These are phyloP conservation scores for Irpex rosettiformis DNA, from an alignment of 1,284 basidiomycete species.

Conservation along the genomic window DNA sequence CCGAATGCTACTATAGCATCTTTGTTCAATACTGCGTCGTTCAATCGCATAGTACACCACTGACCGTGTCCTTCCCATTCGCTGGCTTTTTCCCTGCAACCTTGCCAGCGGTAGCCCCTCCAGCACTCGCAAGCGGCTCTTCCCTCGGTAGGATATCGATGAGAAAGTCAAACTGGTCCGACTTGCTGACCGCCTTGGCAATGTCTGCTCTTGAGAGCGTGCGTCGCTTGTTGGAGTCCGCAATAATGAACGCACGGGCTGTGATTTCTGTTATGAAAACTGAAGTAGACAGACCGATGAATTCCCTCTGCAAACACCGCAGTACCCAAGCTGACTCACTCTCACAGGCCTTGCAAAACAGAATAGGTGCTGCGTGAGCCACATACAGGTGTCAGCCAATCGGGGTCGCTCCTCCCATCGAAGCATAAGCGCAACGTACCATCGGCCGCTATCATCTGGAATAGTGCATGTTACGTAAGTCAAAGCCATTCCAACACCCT, in stretches of 20 bases:
- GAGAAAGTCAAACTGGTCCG: conserved; percentile 91
- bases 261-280: conserved; percentile 96
- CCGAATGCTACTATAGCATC: not conserved
- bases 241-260: conserved; percentile 89
- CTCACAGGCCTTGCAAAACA: conserved; percentile 96
- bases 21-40: not conserved
- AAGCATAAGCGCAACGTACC: conserved; percentile 42
- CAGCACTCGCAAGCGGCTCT: conserved; percentile 36
- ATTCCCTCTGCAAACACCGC: too few species aligned
- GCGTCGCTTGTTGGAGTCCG: conserved; percentile 89
- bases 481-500: conserved; percentile 1
- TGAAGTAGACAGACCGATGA: too few species aligned
- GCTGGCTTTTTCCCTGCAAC: conserved; percentile 29
- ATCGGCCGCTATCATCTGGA: conserved; percentile 93
- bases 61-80: conserved; percentile 11
- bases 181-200: conserved; percentile 83
- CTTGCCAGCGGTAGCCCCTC: conserved; percentile 20
- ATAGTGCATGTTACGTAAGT: conserved; percentile 1
- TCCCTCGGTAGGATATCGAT: conserved; percentile 91
- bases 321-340: too few species aligned
- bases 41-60: not conserved
- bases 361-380: conserved; percentile 67
- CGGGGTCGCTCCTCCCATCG: conserved; percentile 6
- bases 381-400: conserved; percentile 9
- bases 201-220: conserved; percentile 91